These are phyloP conservation scores for Leptoxyphium fumago DNA, from an alignment of 2,329 filamentous ascomycete species.

Conservation along the genomic window DNA sequence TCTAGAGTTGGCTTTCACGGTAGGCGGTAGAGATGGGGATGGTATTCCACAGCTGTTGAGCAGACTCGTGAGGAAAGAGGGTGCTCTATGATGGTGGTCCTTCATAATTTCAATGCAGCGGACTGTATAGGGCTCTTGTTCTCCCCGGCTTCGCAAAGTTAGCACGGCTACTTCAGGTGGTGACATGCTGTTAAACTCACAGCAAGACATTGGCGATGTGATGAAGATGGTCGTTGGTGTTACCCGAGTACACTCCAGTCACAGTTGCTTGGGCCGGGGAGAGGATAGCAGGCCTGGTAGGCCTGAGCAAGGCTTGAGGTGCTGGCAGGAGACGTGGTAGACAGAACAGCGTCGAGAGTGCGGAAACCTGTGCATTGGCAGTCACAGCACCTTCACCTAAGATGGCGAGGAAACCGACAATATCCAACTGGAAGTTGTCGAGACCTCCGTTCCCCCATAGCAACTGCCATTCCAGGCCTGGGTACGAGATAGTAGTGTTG, in stretches of 20 bases:
- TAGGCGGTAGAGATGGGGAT: slow-evolving; percentile 1
- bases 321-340: slow-evolving; percentile 36
- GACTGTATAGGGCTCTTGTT: slow-evolving; percentile 8
- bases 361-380: slow-evolving; percentile 35
- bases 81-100: not conserved
- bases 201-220: slow-evolving; percentile 35
- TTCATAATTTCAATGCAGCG: slow-evolving; percentile 16
- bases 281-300: slow-evolving; percentile 28
- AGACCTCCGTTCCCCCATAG: slow-evolving; percentile 24
- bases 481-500: slow-evolving; percentile 14
- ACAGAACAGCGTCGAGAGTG: slow-evolving; percentile 34
- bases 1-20: slow-evolving; percentile 29
- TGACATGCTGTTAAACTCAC: slow-evolving; percentile 14
- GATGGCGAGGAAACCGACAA: slow-evolving; percentile 41
- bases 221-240: slow-evolving; percentile 30
- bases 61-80: not conserved
- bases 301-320: slow-evolving; percentile 34
- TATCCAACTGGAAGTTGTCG: slow-evolving; percentile 35
- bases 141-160: not conserved
- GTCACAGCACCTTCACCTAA: slow-evolving; percentile 36
- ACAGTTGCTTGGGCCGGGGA: slow-evolving; percentile 26
- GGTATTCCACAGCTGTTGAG: not conserved
- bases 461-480: slow-evolving; percentile 13
- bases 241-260: slow-evolving; percentile 33
- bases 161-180: not conserved